Conservation (phyloP, 1,284 basidiomycete genomes). For the Macrocystidia cucumis region DNA sequence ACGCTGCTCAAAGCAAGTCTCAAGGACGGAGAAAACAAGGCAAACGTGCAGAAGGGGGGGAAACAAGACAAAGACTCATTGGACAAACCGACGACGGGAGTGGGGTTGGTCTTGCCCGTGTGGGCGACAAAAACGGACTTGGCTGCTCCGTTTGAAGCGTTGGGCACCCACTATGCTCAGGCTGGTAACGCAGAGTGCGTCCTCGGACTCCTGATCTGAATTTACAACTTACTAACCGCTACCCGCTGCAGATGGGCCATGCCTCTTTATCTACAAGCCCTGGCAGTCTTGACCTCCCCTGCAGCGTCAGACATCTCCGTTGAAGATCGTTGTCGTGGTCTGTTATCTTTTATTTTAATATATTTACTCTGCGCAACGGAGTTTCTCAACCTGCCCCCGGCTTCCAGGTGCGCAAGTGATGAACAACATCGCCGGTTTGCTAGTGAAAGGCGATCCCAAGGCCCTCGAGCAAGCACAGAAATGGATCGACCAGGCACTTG, state of each 20-base stretch:
- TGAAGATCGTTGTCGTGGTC: constrained; percentile 58
- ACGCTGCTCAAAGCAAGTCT: constrained; percentile 39
- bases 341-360: constrained; percentile 6
- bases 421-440: constrained; percentile 57
- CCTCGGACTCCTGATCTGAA: constrained; percentile 1
- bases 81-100: constrained; percentile 30
- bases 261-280: constrained; percentile 58
- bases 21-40: constrained; percentile 12
- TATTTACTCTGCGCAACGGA: neutral
- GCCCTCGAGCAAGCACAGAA: constrained; percentile 47
- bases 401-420: constrained; percentile 61
- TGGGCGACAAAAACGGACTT: constrained; percentile 61
- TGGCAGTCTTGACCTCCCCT: constrained; percentile 57
- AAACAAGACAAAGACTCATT: constrained; percentile 9
- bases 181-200: constrained; percentile 56
- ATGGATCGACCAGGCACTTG: constrained; percentile 52
- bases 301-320: constrained; percentile 26
- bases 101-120: constrained; percentile 48
- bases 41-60: constrained; percentile 11
- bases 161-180: constrained; percentile 56
- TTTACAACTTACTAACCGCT: constrained; percentile 2
- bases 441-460: constrained; percentile 36
- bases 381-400: neutral
- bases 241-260: constrained; percentile 54
- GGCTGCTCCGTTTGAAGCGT: constrained; percentile 60